These are phyloP conservation scores for Oxalis stricta DNA, from an alignment of 441 rosid species.

Conservation along the genomic window DNA sequence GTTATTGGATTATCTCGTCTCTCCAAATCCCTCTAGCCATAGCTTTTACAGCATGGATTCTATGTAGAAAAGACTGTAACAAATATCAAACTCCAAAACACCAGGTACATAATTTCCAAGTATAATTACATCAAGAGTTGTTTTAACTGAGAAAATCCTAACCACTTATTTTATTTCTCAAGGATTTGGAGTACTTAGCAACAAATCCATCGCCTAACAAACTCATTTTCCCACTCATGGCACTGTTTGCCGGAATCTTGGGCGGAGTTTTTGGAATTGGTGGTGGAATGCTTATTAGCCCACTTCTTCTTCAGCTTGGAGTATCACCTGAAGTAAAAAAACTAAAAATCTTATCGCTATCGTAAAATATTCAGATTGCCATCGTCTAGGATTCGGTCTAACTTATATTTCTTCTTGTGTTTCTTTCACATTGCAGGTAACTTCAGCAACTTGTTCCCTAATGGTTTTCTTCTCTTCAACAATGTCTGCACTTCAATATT, in stretches of 20 bases:
- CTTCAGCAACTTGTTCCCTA: conserved; percentile 87
- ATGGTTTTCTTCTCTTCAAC: conserved; percentile 90
- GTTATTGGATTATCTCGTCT: conserved; percentile 62
- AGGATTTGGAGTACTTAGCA: conserved; percentile 28
- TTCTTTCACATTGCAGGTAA: too few relatives aligned
- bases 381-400: too few relatives aligned
- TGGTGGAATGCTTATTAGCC: conserved; percentile 90
- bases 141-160: too few relatives aligned
- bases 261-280: conserved; percentile 92
- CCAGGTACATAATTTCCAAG: conserved; percentile 32
- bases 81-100: conserved; percentile 8
- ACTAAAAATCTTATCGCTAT: too few relatives aligned
- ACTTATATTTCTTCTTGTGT: too few relatives aligned
- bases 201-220: conserved; percentile 18
- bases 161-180: not conserved
- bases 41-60: conserved; percentile 49
- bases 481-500: conserved; percentile 75
- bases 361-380: too few relatives aligned
- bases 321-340: conserved; percentile 64
- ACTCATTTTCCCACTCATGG: conserved; percentile 56
- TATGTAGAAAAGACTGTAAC: conserved; percentile 24
- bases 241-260: conserved; percentile 61
- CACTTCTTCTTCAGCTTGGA: conserved; percentile 81
- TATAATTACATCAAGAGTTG: too few relatives aligned
- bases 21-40: conserved; percentile 81